phyloP scores from a whole-genome alignment of 495 filamentous ascomycete species.

The Annulohypoxylon stygium region DNA sequence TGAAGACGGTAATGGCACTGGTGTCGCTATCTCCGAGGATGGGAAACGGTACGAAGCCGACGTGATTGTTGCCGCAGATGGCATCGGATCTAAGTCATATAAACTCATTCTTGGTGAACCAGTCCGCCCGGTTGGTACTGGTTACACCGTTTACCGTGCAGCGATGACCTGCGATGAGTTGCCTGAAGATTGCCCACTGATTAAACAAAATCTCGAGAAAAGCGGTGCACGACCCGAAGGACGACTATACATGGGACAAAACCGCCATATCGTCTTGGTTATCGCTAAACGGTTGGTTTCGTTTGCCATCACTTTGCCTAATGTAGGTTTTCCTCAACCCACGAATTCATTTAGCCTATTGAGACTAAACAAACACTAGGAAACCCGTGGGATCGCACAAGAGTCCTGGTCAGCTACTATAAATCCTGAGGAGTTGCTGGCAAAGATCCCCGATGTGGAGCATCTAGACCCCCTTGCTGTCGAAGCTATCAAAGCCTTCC shows the following conservation, averaged over 20 bases:
- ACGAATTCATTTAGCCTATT: neutral
- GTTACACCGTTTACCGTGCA: neutral
- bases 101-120: conserved; percentile 4
- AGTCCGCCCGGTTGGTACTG: neutral
- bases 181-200: neutral
- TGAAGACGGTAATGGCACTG: neutral
- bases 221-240: neutral
- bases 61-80: neutral
- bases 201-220: neutral
- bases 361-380: neutral
- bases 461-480: neutral
- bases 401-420: neutral
- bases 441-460: neutral
- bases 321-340: neutral
- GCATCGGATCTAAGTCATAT: neutral
- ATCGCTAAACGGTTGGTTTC: neutral
- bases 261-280: neutral
- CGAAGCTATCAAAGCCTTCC: neutral
- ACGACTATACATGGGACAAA: neutral
- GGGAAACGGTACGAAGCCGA: conserved; percentile 2
- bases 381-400: neutral
- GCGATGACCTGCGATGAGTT: neutral
- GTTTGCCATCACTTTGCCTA: neutral
- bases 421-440: neutral
- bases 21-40: neutral